phyloP scores from a whole-genome alignment of 2,329 filamentous ascomycete genomes.

The Corynespora cassiicola region DNA sequence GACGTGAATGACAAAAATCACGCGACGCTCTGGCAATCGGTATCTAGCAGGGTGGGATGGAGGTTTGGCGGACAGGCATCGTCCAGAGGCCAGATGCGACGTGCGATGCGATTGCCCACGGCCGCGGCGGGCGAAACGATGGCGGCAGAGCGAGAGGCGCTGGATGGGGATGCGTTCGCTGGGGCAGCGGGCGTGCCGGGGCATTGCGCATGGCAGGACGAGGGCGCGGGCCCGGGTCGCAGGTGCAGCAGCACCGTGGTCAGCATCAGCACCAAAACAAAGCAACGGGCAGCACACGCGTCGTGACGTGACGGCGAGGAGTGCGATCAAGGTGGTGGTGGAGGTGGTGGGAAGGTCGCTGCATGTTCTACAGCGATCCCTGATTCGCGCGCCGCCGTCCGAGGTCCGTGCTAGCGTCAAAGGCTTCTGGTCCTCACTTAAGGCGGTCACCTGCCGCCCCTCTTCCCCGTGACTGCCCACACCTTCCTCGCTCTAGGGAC shows the following conservation, averaged over 20 bases:
- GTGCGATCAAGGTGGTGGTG: too few relatives aligned
- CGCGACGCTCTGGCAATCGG: neutral
- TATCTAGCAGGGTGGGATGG: too few relatives aligned
- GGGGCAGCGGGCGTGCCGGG: too few relatives aligned
- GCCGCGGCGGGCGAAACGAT: constrained; percentile 8
- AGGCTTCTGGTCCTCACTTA: too few relatives aligned
- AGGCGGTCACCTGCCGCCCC: constrained; percentile 10
- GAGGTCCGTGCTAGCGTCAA: constrained; percentile 6
- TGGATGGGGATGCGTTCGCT: too few relatives aligned
- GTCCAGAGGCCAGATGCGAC: constrained; percentile 11
- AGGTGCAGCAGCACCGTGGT: too few relatives aligned
- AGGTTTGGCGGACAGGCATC: constrained; percentile 4
- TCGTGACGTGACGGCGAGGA: too few relatives aligned
- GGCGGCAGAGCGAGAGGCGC: neutral
- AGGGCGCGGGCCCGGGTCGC: too few relatives aligned
- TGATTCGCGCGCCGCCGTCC: constrained; percentile 10
- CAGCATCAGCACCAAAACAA: too few relatives aligned
- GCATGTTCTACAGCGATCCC: constrained; percentile 1
- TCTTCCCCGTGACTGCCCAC: constrained; percentile 18
- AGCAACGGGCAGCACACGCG: too few relatives aligned
- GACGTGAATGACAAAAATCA: neutral
- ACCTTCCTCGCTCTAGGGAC: constrained; percentile 6
- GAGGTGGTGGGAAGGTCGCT: too few relatives aligned
- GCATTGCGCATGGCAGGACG: too few relatives aligned
- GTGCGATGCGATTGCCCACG: constrained; percentile 6